Percentiles rank a stretch among this genome's conserved stretches.
Evolutionary conservation across 176 grass and related monocot species (phyloP).

Genomic region (Ensete ventricosum): DNA sequence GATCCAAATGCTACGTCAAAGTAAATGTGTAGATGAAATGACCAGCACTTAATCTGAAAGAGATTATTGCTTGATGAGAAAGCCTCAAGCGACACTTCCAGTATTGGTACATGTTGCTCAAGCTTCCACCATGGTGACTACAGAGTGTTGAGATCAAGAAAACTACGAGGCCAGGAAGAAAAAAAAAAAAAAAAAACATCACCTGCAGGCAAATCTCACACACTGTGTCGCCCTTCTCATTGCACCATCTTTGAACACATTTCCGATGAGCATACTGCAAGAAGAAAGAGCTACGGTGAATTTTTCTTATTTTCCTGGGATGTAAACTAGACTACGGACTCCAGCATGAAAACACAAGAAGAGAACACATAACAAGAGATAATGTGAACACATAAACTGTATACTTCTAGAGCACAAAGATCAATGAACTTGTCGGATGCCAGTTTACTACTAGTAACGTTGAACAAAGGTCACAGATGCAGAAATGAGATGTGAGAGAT

Average conservation of each 20-base stretch:
- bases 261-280: constrained; percentile 82
- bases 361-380: background rate
- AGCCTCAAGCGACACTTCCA: background rate
- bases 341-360: constrained; percentile 9
- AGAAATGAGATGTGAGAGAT: too few relatives aligned
- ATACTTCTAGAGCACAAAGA: background rate
- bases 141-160: background rate
- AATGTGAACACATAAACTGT: background rate
- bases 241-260: constrained; percentile 91
- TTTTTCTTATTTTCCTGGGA: constrained; percentile 1
- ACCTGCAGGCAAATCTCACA: constrained; percentile 98
- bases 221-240: constrained; percentile 77
- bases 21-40: background rate
- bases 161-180: background rate
- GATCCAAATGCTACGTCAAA: background rate
- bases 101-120: background rate
- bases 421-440: background rate
- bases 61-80: background rate
- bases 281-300: constrained; percentile 1
- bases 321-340: background rate
- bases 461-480: too few relatives aligned
- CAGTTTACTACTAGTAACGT: too few relatives aligned
- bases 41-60: background rate
- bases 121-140: background rate
- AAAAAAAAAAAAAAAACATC: background rate